Base-by-base conservation (phyloP, 192 early-diverging fungal genomes). In the Pilaira anomala region DNA sequence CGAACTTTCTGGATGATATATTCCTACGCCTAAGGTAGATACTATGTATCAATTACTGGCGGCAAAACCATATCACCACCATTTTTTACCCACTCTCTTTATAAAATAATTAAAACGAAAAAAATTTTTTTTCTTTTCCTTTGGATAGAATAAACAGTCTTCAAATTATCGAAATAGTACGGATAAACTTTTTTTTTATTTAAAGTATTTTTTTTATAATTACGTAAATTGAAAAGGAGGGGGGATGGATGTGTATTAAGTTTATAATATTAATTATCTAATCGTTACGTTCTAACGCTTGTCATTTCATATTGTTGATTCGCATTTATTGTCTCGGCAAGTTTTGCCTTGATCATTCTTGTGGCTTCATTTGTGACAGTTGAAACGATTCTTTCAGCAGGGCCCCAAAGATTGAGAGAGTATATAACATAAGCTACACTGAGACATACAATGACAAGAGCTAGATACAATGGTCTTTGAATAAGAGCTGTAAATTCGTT, bases 401-500 rank as follows among this genome's bases (percentile, higher is more conserved):
- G 84, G 3, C 90, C 87, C 76, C 82, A 79, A 48, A 92, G 68
- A 9, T 88, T 84, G 40, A 92, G 68, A 25, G 74, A 71, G 63
- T 85, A 87, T 33, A 93, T 63, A 0, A 88, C 77, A 29, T 80
- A 81, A n/a, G 76, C 82, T 19, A 78, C 62, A 12, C 80, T 66
- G 18, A 86, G 84, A 3, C 87, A 57, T 62, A 93, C 58, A 0
- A 79, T 73, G 36, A 82, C 69, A 14, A 86, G 66, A 21, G 95
- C 66, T 58, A 96, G 76, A 62, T 94, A 96, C 12, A 94, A 21
- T 21, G 97, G 97, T 65, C 88, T 96, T 41, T 80, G 84, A 39
- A 98, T 63, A 18, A 99, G 80, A 0, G 88, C 62, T 74, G 93
- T 82, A 25, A 94, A 90, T 75, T 99, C 97, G 65, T 99, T 99